phyloP scores from a whole-genome alignment of 345 rosid genomes.

The Eucalyptus cloeziana region DNA sequence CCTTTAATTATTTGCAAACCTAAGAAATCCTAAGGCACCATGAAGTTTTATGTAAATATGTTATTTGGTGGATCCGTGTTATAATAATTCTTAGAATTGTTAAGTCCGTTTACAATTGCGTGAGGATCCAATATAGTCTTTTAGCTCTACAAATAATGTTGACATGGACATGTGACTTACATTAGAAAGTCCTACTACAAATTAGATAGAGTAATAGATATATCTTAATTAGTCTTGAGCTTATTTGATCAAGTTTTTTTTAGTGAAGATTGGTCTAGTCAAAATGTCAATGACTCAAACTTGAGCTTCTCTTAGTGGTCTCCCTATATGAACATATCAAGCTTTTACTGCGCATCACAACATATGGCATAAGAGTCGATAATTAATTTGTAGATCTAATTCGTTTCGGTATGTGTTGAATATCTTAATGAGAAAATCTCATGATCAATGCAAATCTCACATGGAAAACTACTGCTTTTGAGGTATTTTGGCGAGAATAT shows the following conservation, averaged over 20 bases:
- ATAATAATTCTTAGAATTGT: neutral
- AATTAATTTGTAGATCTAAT: neutral
- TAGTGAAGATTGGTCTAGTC: neutral
- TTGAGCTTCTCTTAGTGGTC: neutral
- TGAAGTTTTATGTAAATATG: neutral
- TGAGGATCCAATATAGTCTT: neutral
- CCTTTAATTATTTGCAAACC: neutral
- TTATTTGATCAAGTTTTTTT: neutral
- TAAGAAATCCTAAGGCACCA: neutral
- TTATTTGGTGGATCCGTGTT: neutral
- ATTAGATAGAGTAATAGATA: neutral
- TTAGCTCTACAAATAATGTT: neutral
- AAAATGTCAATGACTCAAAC: neutral
- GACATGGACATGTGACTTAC: neutral
- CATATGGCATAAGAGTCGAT: neutral
- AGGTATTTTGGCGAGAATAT: neutral
- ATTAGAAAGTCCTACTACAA: neutral
- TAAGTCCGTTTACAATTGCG: rapidly evolving
- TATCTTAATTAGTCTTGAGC: neutral
- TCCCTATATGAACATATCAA: neutral
- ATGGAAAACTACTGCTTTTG: neutral
- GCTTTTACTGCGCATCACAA: neutral
- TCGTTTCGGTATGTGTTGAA: neutral
- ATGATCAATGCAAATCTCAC: neutral
- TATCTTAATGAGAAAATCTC: neutral